These are phyloP conservation scores for Amoebophrya sp. DNA, from an alignment of 169 alveolate species.

Conservation along the genomic window DNA sequence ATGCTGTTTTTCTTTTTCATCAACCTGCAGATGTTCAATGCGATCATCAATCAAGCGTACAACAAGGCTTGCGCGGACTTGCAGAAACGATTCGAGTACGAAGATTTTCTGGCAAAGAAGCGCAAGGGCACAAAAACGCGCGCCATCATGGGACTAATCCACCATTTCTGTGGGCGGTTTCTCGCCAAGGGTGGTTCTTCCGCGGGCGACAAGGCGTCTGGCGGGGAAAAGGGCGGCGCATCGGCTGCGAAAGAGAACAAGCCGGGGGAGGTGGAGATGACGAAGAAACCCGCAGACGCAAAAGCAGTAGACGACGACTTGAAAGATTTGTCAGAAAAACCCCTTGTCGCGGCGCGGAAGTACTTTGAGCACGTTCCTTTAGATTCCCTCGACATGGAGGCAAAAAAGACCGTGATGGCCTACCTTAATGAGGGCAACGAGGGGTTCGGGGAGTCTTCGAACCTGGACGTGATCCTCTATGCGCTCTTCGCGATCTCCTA, in stretches of 20 bases:
- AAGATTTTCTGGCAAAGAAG: neutral
- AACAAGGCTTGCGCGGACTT: conserved; percentile 9
- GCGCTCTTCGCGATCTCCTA: neutral
- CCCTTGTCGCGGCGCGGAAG: too few species aligned
- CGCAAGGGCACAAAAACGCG: neutral
- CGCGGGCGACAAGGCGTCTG: too few species aligned
- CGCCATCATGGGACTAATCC: neutral
- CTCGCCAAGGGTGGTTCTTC: too few species aligned
- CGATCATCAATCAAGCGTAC: neutral
- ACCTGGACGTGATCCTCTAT: neutral
- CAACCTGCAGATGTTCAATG: conserved; percentile 4
- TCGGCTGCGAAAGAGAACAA: too few species aligned
- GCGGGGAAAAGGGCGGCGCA: too few species aligned
- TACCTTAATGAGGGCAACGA: neutral
- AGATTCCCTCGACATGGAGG: neutral
- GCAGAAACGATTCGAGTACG: conserved; percentile 5
- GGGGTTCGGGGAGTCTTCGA: neutral
- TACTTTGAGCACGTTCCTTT: neutral
- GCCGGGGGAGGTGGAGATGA: too few species aligned
- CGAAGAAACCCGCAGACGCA: too few species aligned
- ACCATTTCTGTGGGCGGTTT: too few species aligned
- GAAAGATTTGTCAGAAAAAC: too few species aligned
- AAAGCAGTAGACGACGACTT: too few species aligned
- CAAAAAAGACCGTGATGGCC: neutral
- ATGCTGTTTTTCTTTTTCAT: neutral